Conservation (phyloP, 192 early-diverging fungal genomes). For the Coemansia sp. region DNA sequence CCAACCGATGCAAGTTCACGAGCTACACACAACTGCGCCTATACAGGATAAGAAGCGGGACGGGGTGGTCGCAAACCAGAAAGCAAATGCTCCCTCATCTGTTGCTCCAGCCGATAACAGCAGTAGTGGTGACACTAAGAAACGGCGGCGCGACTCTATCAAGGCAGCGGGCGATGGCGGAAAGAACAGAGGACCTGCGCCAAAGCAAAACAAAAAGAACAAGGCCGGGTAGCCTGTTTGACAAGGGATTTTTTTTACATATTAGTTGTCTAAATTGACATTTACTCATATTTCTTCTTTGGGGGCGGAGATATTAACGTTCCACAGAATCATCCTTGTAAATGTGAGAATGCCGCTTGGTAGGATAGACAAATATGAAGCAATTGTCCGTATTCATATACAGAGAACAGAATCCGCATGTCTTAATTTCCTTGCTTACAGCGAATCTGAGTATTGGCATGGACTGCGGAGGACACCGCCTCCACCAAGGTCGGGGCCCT, state of each 20-base stretch:
- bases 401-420: background rate
- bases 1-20: conserved; percentile 34
- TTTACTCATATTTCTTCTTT: background rate
- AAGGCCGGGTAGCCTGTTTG: background rate
- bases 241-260: background rate
- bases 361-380: background rate
- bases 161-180: background rate
- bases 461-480: background rate
- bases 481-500: background rate
- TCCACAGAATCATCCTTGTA: background rate
- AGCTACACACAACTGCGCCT: conserved; percentile 48
- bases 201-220: background rate
- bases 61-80: background rate
- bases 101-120: background rate
- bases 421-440: background rate
- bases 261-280: background rate
- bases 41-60: conserved; percentile 12
- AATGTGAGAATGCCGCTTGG: background rate
- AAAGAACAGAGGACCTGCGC: background rate
- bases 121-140: background rate
- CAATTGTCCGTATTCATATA: background rate
- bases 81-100: background rate
- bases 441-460: background rate
- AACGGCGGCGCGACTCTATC: background rate
- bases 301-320: too few relatives aligned